Evolutionary conservation across 2,329 filamentous ascomycete genomes (phyloP).

Genomic region (Ophiostoma pallidulum): DNA sequence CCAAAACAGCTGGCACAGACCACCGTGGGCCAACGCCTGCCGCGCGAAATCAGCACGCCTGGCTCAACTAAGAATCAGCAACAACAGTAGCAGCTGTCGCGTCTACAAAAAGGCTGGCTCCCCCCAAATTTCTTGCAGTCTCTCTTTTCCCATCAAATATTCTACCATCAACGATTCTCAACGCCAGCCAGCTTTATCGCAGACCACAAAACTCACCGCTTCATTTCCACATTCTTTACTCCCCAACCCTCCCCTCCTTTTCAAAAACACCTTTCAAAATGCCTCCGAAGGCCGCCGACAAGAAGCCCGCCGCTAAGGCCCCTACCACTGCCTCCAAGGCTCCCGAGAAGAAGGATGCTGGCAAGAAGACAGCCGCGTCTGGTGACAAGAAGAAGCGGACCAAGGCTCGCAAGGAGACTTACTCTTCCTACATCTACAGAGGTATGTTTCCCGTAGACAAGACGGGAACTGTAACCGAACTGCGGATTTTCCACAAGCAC

Average conservation of each 20-base stretch:
- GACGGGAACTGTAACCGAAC: too few relatives aligned
- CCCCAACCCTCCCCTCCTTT: conserved; percentile 12
- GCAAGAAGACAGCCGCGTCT: conserved; percentile 96
- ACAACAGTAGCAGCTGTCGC: conserved; percentile 36
- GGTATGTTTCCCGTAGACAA: conserved; percentile 46
- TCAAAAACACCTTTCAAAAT: conserved; percentile 49
- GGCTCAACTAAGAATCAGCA: conserved; percentile 42
- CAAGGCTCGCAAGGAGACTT: conserved; percentile 99
- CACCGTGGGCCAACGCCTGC: conserved; percentile 4
- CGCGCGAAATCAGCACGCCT: conserved; percentile 18
- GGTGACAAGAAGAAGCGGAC: conserved; percentile 99
- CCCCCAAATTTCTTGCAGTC: conserved; percentile 35
- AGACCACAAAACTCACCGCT: conserved; percentile 16
- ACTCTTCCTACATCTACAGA: conserved; percentile 99
- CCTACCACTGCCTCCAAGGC: conserved; percentile 62
- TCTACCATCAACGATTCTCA: conserved; percentile 17
- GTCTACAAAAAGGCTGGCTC: conserved; percentile 53
- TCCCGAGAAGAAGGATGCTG: conserved; percentile 96
- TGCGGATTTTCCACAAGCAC: too few relatives aligned
- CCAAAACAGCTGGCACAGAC: conserved; percentile 13
- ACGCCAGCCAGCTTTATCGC: conserved; percentile 14
- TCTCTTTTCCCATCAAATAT: conserved; percentile 31
- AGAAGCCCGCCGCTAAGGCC: conserved; percentile 98
- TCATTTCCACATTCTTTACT: conserved; percentile 13
- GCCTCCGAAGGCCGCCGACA: conserved; percentile 96